Percentiles rank a stretch among this genome's conserved stretches.
phyloP scores from a whole-genome alignment of 2,329 filamentous ascomycete genomes.

The Pyrenophora tritici-repentis region DNA sequence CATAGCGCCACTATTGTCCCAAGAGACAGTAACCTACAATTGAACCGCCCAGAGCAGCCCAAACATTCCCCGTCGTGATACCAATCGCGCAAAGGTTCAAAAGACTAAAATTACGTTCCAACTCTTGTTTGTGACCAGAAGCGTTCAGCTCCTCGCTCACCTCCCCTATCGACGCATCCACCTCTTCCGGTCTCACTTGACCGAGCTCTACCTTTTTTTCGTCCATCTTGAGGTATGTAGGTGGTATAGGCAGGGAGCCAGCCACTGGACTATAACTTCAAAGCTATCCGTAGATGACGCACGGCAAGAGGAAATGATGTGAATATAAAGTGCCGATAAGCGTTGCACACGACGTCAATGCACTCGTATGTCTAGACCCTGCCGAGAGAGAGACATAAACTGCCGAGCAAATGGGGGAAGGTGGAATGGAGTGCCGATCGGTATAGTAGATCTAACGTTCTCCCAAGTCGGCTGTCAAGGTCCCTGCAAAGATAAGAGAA shows the following conservation, averaged over 20 bases:
- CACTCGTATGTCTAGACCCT: not conserved
- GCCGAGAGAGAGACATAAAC: not conserved
- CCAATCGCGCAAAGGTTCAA: constrained; percentile 54
- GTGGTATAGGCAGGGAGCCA: not conserved
- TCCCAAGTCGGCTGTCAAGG: not conserved
- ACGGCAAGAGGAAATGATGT: not conserved
- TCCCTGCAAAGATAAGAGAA: constrained; percentile 3
- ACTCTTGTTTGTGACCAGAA: constrained; percentile 58
- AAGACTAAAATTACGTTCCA: constrained; percentile 57
- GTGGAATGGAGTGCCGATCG: not conserved
- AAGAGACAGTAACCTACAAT: constrained; percentile 46
- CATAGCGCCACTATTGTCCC: not conserved
- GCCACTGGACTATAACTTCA: not conserved
- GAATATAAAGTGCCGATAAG: not conserved
- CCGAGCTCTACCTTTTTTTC: constrained; percentile 17
- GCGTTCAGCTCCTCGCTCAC: constrained; percentile 53
- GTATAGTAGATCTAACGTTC: constrained; percentile 2
- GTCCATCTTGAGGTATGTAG: not conserved
- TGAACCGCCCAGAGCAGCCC: constrained; percentile 55
- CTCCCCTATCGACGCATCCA: constrained; percentile 23
- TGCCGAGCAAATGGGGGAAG: not conserved
- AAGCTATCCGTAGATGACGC: not conserved
- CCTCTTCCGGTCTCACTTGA: constrained; percentile 15
- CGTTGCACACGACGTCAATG: not conserved
- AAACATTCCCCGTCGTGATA: constrained; percentile 51